Base-by-base conservation (phyloP, 2,329 filamentous ascomycete genomes). In the Botrytis medusae region DNA sequence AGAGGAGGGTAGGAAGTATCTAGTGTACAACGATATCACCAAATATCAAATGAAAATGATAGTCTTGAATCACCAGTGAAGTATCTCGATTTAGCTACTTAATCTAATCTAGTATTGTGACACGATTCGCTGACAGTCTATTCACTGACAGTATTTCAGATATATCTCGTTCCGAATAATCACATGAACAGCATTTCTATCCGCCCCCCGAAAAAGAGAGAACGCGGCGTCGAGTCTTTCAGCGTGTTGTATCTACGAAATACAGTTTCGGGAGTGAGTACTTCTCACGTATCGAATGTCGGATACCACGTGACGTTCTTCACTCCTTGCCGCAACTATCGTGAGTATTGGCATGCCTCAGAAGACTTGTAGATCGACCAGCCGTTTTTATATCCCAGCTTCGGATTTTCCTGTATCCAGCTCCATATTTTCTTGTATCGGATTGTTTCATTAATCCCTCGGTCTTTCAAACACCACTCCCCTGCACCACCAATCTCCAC, bases 391-490 rank as follows among this genome's bases (percentile, higher is more conserved):
- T 32, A 20, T 12, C n/a, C 37, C n/a, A 9, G 34, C 2, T 6
- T 18, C 4, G 34, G 32, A 5, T 32, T 8, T 48, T 32, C n/a
- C 20, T 4, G 22, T 18, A 69, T 44, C n/a, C 48, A 9, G 37
- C 65, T 44, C 48, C 29, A 2, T 16, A 22, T 3, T 29, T 9
- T 67, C n/a, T 54, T 54, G 4, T 14, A n/a, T 51, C 6, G 9
- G 2, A 9, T 5, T 29, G 20, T 25, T 20, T 29, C 63, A 42
- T 32, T 42, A 25, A 54, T 16, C 3, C 18, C 9, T 20, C 10
- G 4, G 14, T 22, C 29, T 32, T 29, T 72, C 70, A 72, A 34
- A 57, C 48, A 46, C 70, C 48, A 59, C 70, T 72, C 7, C 29
- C 42, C 46, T 72, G 70, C 61, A 46, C 22, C 2, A 65, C 40